Percentiles rank a stretch among this genome's conserved stretches.
Conservation (phyloP, 1,284 basidiomycete genomes). For the Ceratobasidium sp. region DNA sequence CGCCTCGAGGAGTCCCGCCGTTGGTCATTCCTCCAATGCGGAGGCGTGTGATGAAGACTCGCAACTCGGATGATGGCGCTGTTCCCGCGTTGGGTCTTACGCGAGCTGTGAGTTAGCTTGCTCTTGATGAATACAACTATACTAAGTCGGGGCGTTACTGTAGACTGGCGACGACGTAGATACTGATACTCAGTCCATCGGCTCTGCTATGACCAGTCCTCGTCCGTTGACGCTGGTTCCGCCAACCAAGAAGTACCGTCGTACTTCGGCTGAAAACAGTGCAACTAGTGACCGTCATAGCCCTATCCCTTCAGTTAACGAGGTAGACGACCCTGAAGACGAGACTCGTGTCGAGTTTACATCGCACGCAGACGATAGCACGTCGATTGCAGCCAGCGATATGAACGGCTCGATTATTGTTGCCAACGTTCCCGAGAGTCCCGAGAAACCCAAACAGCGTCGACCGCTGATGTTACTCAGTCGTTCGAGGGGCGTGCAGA, state of each 20-base stretch:
- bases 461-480: slow-evolving; percentile 67
- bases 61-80: neutral
- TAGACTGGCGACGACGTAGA: slow-evolving; percentile 17
- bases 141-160: neutral
- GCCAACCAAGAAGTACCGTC: slow-evolving; percentile 1
- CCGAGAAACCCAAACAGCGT: slow-evolving; percentile 47
- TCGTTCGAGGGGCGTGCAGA: slow-evolving; percentile 77
- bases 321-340: slow-evolving; percentile 59
- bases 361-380: slow-evolving; percentile 16
- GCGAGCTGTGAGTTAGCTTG: neutral
- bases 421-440: slow-evolving; percentile 18
- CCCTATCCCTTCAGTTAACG: slow-evolving; percentile 60
- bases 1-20: slow-evolving; percentile 18
- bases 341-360: slow-evolving; percentile 45
- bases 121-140: neutral
- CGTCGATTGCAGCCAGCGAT: slow-evolving; percentile 21
- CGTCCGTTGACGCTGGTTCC: neutral
- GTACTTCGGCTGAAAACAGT: slow-evolving; percentile 52
- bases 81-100: neutral
- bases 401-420: slow-evolving; percentile 3
- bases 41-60: neutral
- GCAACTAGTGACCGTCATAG: slow-evolving; percentile 54
- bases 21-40: slow-evolving; percentile 34
- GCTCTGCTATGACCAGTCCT: slow-evolving; percentile 17
- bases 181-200: neutral